Percentiles rank a stretch among this genome's conserved stretches.
phyloP scores from a whole-genome alignment of 2,329 filamentous ascomycete genomes.

The Aquanectria penicillioides region DNA sequence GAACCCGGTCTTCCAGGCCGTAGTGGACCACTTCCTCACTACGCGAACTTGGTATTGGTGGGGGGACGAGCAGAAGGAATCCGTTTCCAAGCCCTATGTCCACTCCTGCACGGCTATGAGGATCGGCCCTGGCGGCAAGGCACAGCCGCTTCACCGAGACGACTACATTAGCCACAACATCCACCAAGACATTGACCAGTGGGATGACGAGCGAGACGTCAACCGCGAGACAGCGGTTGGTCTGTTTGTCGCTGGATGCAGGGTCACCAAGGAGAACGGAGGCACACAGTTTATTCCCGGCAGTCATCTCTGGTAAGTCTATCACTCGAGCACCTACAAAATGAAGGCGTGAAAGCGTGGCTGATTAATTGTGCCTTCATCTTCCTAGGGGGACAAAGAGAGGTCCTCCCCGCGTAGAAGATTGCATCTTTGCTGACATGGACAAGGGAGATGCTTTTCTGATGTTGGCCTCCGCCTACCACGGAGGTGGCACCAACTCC shows the following conservation, averaged over 20 bases:
- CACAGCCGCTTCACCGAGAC: conserved; percentile 31
- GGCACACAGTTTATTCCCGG: conserved; percentile 28
- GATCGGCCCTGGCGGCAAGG: conserved; percentile 27
- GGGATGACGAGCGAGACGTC: conserved; percentile 14
- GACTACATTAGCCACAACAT: conserved; percentile 30
- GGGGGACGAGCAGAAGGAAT: conserved; percentile 26
- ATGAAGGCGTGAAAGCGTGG: neutral
- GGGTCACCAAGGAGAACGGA: conserved; percentile 21
- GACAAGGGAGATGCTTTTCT: conserved; percentile 29
- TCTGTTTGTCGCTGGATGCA: conserved; percentile 12
- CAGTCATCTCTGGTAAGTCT: conserved; percentile 24
- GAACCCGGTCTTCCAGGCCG: conserved; percentile 25
- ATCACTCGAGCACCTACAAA: neutral
- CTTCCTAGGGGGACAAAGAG: neutral
- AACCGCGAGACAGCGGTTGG: conserved; percentile 17
- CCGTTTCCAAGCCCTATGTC: conserved; percentile 27
- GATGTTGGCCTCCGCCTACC: conserved; percentile 28
- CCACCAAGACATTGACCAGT: neutral
- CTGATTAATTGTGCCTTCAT: too few relatives aligned
- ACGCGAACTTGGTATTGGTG: conserved; percentile 30
- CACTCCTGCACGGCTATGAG: conserved; percentile 27
- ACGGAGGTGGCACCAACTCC: conserved; percentile 23
- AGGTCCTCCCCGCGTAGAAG: conserved; percentile 17
- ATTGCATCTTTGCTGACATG: conserved; percentile 27
- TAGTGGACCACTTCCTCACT: conserved; percentile 29